Base-by-base conservation (phyloP, 345 rosid species). In the Jatropha curcas region DNA sequence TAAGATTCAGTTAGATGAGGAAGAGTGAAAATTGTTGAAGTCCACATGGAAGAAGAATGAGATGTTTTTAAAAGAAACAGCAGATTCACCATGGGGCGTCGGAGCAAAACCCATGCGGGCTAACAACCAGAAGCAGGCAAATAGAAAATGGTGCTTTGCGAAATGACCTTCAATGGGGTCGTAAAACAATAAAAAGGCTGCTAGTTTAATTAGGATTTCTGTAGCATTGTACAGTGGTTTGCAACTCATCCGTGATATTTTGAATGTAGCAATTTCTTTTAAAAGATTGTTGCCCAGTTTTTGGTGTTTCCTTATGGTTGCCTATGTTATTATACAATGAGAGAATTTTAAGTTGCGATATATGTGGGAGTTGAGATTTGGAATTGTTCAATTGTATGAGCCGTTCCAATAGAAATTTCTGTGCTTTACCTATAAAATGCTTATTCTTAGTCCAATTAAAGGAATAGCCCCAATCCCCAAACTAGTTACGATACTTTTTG, bases 91-190 rank as follows among this genome's bases (percentile, higher is more conserved):
- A 73, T 16, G 60, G 65, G 52, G n/a, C n/a, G n/a, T 20, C 43
- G 7, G 65, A 61, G 50, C 73, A 63, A 64, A 70, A n/a, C 50
- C 76, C 79, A 30, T n/a, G n/a, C 28, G 31, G 25, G 67, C 62
- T 45, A 62, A 22, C 57, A 78, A 82, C 70, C 84, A 82, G 76
- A 59, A 65, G 70, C 80, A 43, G 74, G n/a, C n/a, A n/a, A n/a
- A n/a, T n/a, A n/a, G n/a, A 45, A 33, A 56, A 63, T 39, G 24
- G 52, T 53, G 80, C 83, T 12, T 20, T 85, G 74, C 71, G 81
- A 68, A 88, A 68, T 9, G 90, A 93, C 75, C 69, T 89, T 20
- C 85, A 76, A 55, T 91, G 97, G 98, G 97, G 96, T 73, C 84
- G 78, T 25, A 82, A 64, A 77, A 78, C 84, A 5, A 76, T 93